A percentile compares a stretch with the other conserved stretches of the same genome.
Conservation (phyloP, 345 rosid species). For the Eucalyptus polybractea region DNA sequence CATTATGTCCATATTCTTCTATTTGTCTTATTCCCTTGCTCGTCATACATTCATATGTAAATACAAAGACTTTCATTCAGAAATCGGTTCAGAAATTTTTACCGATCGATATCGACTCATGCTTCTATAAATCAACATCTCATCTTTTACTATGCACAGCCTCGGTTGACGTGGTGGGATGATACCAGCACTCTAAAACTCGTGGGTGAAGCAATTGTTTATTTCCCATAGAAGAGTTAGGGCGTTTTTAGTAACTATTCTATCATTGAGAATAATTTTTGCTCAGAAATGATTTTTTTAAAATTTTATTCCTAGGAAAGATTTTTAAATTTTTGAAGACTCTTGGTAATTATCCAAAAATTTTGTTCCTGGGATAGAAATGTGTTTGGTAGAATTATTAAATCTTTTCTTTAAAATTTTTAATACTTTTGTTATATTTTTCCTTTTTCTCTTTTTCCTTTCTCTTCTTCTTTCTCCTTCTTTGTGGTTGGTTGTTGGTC, state of each 20-base stretch:
- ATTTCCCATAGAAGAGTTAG: neutral
- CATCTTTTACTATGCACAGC: neutral
- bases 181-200: neutral
- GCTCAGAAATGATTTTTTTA: accelerated
- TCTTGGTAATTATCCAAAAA: too few relatives aligned
- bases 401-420: too few relatives aligned
- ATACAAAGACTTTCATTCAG: neutral
- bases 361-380: accelerated
- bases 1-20: neutral
- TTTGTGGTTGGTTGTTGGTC: too few relatives aligned
- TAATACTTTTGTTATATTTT: too few relatives aligned
- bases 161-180: neutral
- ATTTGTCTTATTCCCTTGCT: neutral
- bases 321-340: too few relatives aligned
- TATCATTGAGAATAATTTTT: too few relatives aligned
- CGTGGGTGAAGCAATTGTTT: neutral
- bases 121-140: neutral
- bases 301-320: accelerated
- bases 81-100: neutral
- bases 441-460: too few relatives aligned
- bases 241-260: too few relatives aligned
- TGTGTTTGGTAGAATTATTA: too few relatives aligned
- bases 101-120: neutral
- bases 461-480: too few relatives aligned
- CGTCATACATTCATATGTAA: neutral